A percentile compares a stretch with the other conserved stretches of the same genome.
Evolutionary conservation across 2,329 filamentous ascomycete species (phyloP).

Genomic region (Trichoderma endophyticum): DNA sequence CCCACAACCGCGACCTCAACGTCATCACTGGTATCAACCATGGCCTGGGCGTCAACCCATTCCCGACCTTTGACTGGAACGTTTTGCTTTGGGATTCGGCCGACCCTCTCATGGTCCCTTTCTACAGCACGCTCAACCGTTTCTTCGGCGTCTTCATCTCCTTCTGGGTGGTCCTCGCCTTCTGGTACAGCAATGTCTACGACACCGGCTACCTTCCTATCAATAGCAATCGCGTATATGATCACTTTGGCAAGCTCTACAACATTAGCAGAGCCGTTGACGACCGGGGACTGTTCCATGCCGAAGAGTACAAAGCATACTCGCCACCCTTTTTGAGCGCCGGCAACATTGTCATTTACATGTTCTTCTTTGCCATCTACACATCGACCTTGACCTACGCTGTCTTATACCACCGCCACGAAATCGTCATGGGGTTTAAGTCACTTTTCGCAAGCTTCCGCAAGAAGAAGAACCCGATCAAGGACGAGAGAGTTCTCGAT

Average conservation of each 20-base stretch:
- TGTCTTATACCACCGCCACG: slow-evolving; percentile 49
- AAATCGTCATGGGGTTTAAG: slow-evolving; percentile 49
- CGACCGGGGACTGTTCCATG: slow-evolving; percentile 43
- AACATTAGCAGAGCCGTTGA: slow-evolving; percentile 44
- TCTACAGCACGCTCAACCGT: slow-evolving; percentile 61
- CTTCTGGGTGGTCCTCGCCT: slow-evolving; percentile 51
- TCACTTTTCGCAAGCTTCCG: slow-evolving; percentile 45
- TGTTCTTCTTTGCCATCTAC: slow-evolving; percentile 55
- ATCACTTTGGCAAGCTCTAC: slow-evolving; percentile 47
- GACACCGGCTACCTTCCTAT: slow-evolving; percentile 54
- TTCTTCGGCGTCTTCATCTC: slow-evolving; percentile 55
- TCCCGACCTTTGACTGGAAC: slow-evolving; percentile 50
- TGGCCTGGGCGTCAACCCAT: slow-evolving; percentile 45
- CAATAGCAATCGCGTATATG: slow-evolving; percentile 50
- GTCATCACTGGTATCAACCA: slow-evolving; percentile 44
- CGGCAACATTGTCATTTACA: slow-evolving; percentile 49
- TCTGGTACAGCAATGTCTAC: slow-evolving; percentile 60
- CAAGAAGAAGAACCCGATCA: slow-evolving; percentile 32
- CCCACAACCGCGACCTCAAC: slow-evolving; percentile 42
- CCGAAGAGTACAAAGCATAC: slow-evolving; percentile 46
- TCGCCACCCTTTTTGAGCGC: slow-evolving; percentile 51
- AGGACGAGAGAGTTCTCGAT: slow-evolving; percentile 40
- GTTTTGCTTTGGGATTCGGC: slow-evolving; percentile 42
- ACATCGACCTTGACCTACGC: slow-evolving; percentile 51
- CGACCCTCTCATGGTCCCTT: slow-evolving; percentile 48